These are phyloP conservation scores for Starmerella sirachaensis DNA, from an alignment of 805 yeast species.

Conservation along the genomic window DNA sequence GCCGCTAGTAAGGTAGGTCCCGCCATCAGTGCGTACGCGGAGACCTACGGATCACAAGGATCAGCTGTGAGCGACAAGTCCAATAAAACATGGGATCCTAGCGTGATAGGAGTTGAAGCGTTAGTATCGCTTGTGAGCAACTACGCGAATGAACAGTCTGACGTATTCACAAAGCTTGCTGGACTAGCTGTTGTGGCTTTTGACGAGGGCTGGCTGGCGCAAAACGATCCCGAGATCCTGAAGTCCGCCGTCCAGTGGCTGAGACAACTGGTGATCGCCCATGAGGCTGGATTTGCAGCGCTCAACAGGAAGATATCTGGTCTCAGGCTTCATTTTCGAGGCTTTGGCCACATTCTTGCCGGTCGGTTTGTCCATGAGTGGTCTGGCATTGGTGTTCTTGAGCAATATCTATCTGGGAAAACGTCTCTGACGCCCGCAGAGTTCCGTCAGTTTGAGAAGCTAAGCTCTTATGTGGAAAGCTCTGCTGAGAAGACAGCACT, in stretches of 20 bases:
- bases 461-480: constrained; percentile 1
- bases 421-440: not conserved
- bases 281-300: no score
- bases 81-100: not conserved
- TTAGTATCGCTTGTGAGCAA: constrained; percentile 13
- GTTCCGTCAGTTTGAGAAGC: not conserved
- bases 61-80: not conserved
- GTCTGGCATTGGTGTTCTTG: no score
- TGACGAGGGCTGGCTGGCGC: constrained; percentile 20
- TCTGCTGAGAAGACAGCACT: constrained; percentile 4
- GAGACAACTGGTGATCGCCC: no score
- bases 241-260: constrained; percentile 1
- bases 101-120: constrained; percentile 14
- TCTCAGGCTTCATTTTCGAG: no score
- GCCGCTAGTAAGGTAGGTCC: not conserved
- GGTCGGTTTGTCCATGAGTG: no score
- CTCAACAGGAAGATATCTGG: no score
- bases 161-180: constrained; percentile 7
- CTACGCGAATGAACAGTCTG: constrained; percentile 8
- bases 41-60: constrained; percentile 1
- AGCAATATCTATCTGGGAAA: no score
- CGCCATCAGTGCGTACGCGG: constrained; percentile 3
- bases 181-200: constrained; percentile 15
- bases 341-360: no score
- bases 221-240: constrained; percentile 7